A percentile compares a stretch with the other conserved stretches of the same genome.
Evolutionary conservation across 495 filamentous ascomycete species (phyloP).

Genomic region (Penicillium ucsense): DNA sequence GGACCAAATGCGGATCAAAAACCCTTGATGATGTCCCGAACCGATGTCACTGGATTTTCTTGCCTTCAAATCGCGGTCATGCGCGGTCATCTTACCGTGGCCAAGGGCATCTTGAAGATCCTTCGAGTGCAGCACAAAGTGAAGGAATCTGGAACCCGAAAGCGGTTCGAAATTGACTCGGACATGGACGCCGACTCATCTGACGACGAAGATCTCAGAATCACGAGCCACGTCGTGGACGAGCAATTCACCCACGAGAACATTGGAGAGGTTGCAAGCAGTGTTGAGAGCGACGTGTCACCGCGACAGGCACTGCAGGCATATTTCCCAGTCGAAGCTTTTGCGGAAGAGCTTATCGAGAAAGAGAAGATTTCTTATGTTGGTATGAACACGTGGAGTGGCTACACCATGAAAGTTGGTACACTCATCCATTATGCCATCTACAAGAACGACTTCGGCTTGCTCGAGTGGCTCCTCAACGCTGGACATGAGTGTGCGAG

Average conservation of each 20-base stretch:
- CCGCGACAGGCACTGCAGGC: constrained; percentile 38
- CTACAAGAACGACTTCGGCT: constrained; percentile 22
- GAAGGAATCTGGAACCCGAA: constrained; percentile 24
- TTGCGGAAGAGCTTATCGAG: constrained; percentile 15
- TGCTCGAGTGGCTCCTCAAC: constrained; percentile 39
- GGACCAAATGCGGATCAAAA: constrained; percentile 26
- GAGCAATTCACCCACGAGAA: constrained; percentile 62
- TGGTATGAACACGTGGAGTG: background rate
- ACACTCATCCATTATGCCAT: constrained; percentile 26
- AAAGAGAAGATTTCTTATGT: background rate
- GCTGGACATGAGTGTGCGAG: constrained; percentile 20
- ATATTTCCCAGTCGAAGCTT: constrained; percentile 16
- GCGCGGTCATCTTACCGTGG: constrained; percentile 49
- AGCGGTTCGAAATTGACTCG: constrained; percentile 39
- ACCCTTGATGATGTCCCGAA: constrained; percentile 52
- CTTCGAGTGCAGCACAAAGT: constrained; percentile 53
- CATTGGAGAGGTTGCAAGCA: constrained; percentile 50
- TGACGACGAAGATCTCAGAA: constrained; percentile 31
- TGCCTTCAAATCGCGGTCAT: constrained; percentile 58
- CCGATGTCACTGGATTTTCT: constrained; percentile 33
- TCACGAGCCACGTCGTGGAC: constrained; percentile 39
- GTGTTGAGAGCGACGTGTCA: constrained; percentile 49
- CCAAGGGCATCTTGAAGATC: constrained; percentile 57
- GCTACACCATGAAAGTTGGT: background rate
- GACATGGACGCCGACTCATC: constrained; percentile 13